phyloP scores from a whole-genome alignment of 345 rosid species.

The Aquilaria sinensis region DNA sequence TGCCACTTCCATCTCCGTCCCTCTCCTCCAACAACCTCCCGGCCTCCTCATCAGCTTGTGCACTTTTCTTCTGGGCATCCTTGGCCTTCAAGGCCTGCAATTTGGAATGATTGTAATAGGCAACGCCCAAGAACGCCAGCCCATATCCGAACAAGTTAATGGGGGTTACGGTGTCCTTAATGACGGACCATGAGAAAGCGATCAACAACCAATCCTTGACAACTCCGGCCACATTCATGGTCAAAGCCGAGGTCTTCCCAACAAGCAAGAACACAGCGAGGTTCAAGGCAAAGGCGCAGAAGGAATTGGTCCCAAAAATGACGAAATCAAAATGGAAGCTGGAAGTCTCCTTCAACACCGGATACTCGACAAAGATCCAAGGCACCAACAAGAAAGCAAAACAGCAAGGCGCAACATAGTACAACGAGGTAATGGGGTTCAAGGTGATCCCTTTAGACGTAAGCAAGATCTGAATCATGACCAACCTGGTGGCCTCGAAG shows the following conservation, averaged over 20 bases:
- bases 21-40: slow-evolving; percentile 79
- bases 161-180: slow-evolving; percentile 92
- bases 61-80: slow-evolving; percentile 83
- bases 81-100: slow-evolving; percentile 87
- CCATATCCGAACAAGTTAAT: slow-evolving; percentile 82
- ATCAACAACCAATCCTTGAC: slow-evolving; percentile 96
- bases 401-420: slow-evolving; percentile 91
- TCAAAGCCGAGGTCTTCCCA: slow-evolving; percentile 93
- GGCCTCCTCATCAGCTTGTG: slow-evolving; percentile 65
- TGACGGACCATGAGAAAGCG: slow-evolving; percentile 96
- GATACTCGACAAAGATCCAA: slow-evolving; percentile 87
- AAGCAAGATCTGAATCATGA: slow-evolving; percentile 86
- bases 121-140: slow-evolving; percentile 89
- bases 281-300: slow-evolving; percentile 90
- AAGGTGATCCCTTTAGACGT: slow-evolving; percentile 76
- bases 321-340: slow-evolving; percentile 89
- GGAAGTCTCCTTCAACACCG: slow-evolving; percentile 60
- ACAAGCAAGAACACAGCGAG: slow-evolving; percentile 93
- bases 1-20: slow-evolving; percentile 55
- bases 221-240: slow-evolving; percentile 98
- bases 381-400: slow-evolving; percentile 70
- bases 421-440: slow-evolving; percentile 80
- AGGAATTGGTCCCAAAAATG: slow-evolving; percentile 78
- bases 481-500: slow-evolving; percentile 88
- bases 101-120: slow-evolving; percentile 83